phyloP scores from a whole-genome alignment of 2,329 filamentous ascomycete genomes.

The Colletotrichum musae region DNA sequence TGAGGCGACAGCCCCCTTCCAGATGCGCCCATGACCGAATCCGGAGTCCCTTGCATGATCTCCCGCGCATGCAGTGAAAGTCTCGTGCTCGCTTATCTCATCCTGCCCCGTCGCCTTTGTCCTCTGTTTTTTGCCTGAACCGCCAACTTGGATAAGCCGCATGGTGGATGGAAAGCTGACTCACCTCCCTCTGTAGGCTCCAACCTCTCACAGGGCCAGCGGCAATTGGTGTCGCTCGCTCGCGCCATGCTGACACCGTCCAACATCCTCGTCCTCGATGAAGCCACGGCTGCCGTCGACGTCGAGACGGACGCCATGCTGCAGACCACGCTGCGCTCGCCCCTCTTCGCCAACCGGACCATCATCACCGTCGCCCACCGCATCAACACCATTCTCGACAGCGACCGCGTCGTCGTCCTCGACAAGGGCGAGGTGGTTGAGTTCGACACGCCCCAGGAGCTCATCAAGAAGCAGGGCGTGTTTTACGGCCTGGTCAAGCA shows the following conservation, averaged over 20 bases:
- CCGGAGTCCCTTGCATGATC: slow-evolving; percentile 52
- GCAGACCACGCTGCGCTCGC: slow-evolving; percentile 74
- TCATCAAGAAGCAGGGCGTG: slow-evolving; percentile 81
- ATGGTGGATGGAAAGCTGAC: slow-evolving; percentile 44
- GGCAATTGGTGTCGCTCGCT: slow-evolving; percentile 93
- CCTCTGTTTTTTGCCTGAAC: neutral
- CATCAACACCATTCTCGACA: slow-evolving; percentile 95
- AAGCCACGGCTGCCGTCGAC: slow-evolving; percentile 87
- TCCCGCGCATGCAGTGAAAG: slow-evolving; percentile 50
- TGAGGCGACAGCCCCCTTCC: slow-evolving; percentile 25
- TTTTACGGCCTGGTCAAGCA: slow-evolving; percentile 95
- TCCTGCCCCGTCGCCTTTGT: slow-evolving; percentile 32
- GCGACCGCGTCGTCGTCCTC: slow-evolving; percentile 92
- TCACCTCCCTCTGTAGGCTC: slow-evolving; percentile 71
- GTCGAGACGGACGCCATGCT: slow-evolving; percentile 78
- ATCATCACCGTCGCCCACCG: slow-evolving; percentile 99
- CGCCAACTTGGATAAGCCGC: slow-evolving; percentile 27
- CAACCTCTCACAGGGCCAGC: slow-evolving; percentile 94
- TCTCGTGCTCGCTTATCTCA: slow-evolving; percentile 48
- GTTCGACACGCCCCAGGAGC: slow-evolving; percentile 87
- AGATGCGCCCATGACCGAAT: slow-evolving; percentile 42
- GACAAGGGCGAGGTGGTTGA: slow-evolving; percentile 92
- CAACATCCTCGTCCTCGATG: slow-evolving; percentile 96
- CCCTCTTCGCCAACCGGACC: slow-evolving; percentile 87
- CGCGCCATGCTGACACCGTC: slow-evolving; percentile 94